phyloP scores from a whole-genome alignment of 208 protist genomes.

The Acanthamoeba castellanii region DNA sequence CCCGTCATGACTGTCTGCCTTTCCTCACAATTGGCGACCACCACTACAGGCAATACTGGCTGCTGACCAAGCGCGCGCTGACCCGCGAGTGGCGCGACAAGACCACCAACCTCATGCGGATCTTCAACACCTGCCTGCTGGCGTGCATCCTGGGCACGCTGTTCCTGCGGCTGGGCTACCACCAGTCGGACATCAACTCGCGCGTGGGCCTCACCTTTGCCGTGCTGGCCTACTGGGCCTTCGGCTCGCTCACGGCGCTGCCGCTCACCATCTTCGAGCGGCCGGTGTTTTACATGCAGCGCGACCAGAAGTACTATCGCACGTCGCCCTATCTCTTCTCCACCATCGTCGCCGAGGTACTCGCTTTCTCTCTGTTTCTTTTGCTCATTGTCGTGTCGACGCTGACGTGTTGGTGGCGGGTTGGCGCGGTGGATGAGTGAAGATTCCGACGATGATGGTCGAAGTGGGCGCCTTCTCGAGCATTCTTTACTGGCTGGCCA shows the following conservation, averaged over 20 bases:
- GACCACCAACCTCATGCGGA: neutral
- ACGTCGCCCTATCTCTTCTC: conserved; percentile 67
- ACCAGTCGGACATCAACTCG: conserved; percentile 12
- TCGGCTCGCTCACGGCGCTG: conserved; percentile 13
- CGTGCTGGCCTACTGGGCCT: conserved; percentile 34
- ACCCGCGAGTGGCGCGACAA: conserved; percentile 56
- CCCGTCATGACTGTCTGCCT: neutral
- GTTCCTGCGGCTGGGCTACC: conserved; percentile 36
- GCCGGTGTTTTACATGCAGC: conserved; percentile 70
- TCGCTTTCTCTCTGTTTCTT: neutral
- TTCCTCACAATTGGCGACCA: too few species aligned
- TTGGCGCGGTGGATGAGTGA: too few species aligned
- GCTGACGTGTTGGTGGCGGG: too few species aligned
- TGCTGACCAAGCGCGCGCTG: neutral
- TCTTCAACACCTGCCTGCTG: neutral
- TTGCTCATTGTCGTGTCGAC: neutral
- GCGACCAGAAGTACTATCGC: conserved; percentile 61
- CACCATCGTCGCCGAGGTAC: conserved; percentile 42
- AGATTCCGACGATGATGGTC: conserved; percentile 11
- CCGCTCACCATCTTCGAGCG: conserved; percentile 38
- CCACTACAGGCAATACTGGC: conserved; percentile 19
- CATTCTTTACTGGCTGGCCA: conserved; percentile 49
- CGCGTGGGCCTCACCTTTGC: conserved; percentile 33
- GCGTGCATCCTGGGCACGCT: conserved; percentile 47
- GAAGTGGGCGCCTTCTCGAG: conserved; percentile 39